A percentile compares a stretch with the other conserved stretches of the same genome.
phyloP scores from a whole-genome alignment of 345 rosid species.

The Physaria fendleri region DNA sequence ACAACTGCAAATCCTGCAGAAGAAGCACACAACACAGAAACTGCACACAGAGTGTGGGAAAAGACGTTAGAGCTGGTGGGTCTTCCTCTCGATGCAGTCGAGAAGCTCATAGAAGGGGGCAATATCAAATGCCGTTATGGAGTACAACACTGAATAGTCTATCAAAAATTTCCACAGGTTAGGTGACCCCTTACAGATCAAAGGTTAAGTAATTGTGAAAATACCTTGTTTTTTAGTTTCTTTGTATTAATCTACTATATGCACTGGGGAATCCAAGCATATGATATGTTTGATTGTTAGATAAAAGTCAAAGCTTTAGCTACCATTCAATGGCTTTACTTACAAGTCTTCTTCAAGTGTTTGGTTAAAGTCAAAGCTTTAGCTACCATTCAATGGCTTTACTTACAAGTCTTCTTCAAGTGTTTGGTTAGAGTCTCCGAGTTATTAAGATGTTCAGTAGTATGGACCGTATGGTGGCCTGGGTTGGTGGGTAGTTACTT shows the following conservation, averaged over 20 bases:
- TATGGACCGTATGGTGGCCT: constrained; percentile 20
- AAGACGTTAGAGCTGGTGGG: constrained; percentile 74
- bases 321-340: constrained; percentile 30
- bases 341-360: constrained; percentile 13
- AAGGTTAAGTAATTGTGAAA: constrained; percentile 20
- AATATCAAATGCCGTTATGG: constrained; percentile 41
- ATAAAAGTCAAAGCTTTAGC: constrained; percentile 27
- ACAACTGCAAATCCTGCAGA: constrained; percentile 85
- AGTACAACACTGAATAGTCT: constrained; percentile 23
- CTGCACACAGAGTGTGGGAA: constrained; percentile 61
- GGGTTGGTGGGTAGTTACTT: constrained; percentile 19
- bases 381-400: constrained; percentile 33
- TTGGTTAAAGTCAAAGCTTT: constrained; percentile 6
- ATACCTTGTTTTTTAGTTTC: neutral
- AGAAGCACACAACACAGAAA: constrained; percentile 70
- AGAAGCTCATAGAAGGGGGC: constrained; percentile 51
- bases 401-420: constrained; percentile 19
- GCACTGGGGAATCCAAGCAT: constrained; percentile 15
- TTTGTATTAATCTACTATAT: neutral
- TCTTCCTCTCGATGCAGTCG: constrained; percentile 65
- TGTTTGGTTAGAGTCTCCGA: neutral
- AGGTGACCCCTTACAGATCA: constrained; percentile 1
- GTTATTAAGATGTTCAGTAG: constrained; percentile 4
- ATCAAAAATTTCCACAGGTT: neutral
- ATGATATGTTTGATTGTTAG: constrained; percentile 28